Evolutionary conservation across 225 moss, liverwort and hornwort species (phyloP), one percentile per base, ranked within the genome.

Genomic region (Physcomitrium patens): DNA sequence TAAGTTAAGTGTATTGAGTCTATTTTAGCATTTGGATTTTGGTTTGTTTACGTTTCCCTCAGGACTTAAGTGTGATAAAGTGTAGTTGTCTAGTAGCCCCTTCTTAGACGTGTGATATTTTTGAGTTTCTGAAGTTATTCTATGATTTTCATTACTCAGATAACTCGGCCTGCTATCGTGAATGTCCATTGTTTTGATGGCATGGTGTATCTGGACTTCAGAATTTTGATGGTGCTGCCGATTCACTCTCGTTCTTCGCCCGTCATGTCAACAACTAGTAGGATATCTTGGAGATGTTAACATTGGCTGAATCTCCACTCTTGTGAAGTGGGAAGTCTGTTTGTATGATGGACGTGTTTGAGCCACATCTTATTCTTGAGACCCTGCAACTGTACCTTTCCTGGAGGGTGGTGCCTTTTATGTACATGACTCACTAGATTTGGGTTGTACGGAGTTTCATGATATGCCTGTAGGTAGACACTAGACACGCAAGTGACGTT

Each of bases 161-260:
- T 7, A 53, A 27, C 58, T 12, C 56, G 67, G 67, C 48, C 11
- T 46, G 54, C 17, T 49, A 14, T 76, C 43, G 50, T 59, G 57
- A 68, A 61, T 62, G 79, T 86, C 75, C 81, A 84, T 86, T 4
- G 73, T 60, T 78, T 86, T 83, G 67, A 77, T 75, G 84, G 86
- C 67, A 78, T 86, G 84, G 81, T 77, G 84, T 77, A 73, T 66
- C 74, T 85, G 84, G 70, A 78, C 80, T 90, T 80, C 90, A 85
- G 87, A 90, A 64, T 67, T 67, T 77, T 87, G 86, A 79, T 80
- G 86, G 82, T 84, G 87, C 84, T 86, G 86, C 82, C 81, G 83
- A 60, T 73, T 51, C 73, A 72, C 72, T 73, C 61, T 73, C 62
- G 73, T 73, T 49, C 62, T 51, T 73, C 73, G 73, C 61, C 44